These are phyloP conservation scores for Papilionanthe hybrid DNA, from an alignment of 116 monocot genomes.

Conservation along the genomic window DNA sequence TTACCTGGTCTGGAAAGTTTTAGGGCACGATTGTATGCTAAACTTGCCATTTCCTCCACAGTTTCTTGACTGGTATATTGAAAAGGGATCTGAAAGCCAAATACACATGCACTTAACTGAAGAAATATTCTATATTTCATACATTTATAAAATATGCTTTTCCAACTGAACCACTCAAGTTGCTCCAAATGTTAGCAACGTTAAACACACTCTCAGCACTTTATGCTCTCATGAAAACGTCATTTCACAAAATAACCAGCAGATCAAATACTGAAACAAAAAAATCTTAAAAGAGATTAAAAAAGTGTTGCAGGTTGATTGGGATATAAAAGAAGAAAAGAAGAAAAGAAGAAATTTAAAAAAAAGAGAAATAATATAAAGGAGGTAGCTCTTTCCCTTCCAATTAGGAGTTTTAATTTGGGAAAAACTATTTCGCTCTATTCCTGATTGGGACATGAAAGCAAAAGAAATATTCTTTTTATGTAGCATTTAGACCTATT, in stretches of 20 bases:
- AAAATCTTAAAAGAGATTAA: not conserved
- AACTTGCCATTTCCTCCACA: slow-evolving; percentile 71
- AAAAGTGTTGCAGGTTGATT: not conserved
- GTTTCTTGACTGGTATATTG: slow-evolving; percentile 69
- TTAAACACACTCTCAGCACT: not conserved
- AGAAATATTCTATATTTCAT: slow-evolving; percentile 6
- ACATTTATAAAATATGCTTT: not conserved
- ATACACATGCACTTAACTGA: not conserved
- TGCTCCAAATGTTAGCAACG: not conserved
- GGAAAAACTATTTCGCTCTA: not conserved
- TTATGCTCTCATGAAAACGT: not conserved
- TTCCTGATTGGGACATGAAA: not conserved
- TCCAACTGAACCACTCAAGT: not conserved
- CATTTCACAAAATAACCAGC: not conserved
- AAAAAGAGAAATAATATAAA: not conserved
- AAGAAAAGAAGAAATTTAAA: not conserved
- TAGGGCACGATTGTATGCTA: slow-evolving; percentile 82
- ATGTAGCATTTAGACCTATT: not conserved
- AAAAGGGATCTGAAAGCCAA: slow-evolving; percentile 50
- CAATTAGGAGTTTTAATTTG: not conserved
- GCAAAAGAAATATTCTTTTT: not conserved
- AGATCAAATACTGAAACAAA: not conserved
- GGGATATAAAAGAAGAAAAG: not conserved
- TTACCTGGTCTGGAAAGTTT: slow-evolving; percentile 86
- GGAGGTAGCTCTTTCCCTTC: not conserved